These are phyloP conservation scores for Limnomonas spitsbergensis DNA, from an alignment of 139 green algal genomes.

Conservation along the genomic window DNA sequence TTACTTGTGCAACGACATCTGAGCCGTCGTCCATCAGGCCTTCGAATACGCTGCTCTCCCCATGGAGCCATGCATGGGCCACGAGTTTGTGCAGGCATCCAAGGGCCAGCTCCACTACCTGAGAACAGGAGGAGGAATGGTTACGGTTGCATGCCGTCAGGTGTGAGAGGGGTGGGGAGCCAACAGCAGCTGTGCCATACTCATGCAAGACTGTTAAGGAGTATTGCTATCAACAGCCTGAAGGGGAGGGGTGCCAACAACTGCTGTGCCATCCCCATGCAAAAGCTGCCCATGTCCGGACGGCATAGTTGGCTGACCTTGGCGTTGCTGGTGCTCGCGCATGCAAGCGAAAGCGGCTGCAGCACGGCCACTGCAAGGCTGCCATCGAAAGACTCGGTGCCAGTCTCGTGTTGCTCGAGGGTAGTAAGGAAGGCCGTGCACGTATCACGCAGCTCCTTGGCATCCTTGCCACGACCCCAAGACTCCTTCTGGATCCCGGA, in stretches of 20 bases:
- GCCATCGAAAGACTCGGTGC: constrained; percentile 18
- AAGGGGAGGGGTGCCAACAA: too few relatives aligned
- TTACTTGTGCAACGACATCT: constrained; percentile 19
- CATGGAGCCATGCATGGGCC: constrained; percentile 80
- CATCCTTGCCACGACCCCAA: constrained; percentile 63
- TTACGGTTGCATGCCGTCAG: too few relatives aligned
- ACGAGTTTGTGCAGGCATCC: constrained; percentile 89
- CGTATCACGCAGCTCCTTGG: constrained; percentile 57
- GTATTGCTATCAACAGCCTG: too few relatives aligned
- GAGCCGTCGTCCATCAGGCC: constrained; percentile 35
- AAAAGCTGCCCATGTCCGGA: too few relatives aligned
- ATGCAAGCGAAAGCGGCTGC: constrained; percentile 65
- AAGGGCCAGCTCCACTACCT: constrained; percentile 71
- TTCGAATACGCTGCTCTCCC: constrained; percentile 40
- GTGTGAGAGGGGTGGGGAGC: too few relatives aligned
- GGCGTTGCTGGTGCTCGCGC: constrained; percentile 31
- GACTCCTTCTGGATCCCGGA: constrained; percentile 66
- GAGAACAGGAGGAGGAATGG: constrained; percentile 16
- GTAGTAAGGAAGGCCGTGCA: constrained; percentile 64
- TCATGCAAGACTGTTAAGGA: too few relatives aligned
- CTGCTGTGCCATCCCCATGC: too few relatives aligned
- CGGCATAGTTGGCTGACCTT: constrained; percentile 17
- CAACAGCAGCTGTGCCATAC: too few relatives aligned
- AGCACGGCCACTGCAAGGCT: constrained; percentile 56
- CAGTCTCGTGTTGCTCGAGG: constrained; percentile 42